These are phyloP conservation scores for Saccharomycopsis javanensis DNA, from an alignment of 805 yeast species.

Conservation along the genomic window DNA sequence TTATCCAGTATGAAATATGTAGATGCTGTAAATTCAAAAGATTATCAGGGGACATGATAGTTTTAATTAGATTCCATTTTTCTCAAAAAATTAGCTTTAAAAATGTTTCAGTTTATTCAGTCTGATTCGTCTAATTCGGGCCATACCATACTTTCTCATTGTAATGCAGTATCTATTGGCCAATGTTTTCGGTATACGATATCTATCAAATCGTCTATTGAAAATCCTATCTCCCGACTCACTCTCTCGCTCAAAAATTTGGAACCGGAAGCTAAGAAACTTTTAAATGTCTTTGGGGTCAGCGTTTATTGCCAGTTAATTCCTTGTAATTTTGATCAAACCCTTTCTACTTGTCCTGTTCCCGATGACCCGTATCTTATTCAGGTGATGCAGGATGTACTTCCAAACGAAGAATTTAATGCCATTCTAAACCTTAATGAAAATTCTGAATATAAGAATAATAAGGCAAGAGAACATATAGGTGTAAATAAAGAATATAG, in stretches of 20 bases:
- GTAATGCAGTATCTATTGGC: constrained; percentile 43
- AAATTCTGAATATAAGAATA: constrained; percentile 36
- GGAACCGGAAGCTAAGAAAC: constrained; percentile 65
- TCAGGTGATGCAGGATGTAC: constrained; percentile 43
- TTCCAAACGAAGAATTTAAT: constrained; percentile 63
- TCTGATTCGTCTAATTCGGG: not conserved
- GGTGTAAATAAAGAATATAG: not conserved
- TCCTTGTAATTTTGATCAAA: constrained; percentile 52
- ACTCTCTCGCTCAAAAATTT: constrained; percentile 52
- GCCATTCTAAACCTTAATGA: constrained; percentile 42
- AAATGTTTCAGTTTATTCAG: not conserved
- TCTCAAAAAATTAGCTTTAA: not conserved
- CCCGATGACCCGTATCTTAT: constrained; percentile 31
- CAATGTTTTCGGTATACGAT: constrained; percentile 48
- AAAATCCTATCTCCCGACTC: constrained; percentile 2
- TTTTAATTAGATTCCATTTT: not conserved
- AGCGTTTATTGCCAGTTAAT: constrained; percentile 74
- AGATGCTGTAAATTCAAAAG: too few species aligned
- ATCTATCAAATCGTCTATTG: constrained; percentile 21
- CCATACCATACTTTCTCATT: not conserved
- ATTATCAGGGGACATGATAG: too few species aligned
- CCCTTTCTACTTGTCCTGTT: constrained; percentile 29
- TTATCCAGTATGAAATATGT: too few species aligned
- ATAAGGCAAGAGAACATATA: constrained; percentile 12
- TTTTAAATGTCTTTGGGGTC: constrained; percentile 83